Evolutionary conservation across 345 rosid species (phyloP).

Genomic region (Pistacia vera): DNA sequence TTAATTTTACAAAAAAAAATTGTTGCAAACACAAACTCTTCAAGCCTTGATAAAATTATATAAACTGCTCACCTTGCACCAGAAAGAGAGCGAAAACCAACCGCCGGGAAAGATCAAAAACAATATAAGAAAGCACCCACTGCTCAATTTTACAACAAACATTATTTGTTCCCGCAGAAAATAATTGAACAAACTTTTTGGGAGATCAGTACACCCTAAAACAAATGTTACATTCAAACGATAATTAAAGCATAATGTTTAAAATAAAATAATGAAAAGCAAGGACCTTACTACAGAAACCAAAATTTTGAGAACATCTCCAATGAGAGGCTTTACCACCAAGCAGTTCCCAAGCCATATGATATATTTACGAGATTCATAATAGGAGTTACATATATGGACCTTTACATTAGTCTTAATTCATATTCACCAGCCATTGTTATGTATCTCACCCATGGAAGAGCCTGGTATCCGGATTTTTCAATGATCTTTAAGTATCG

Average conservation of each 20-base stretch:
- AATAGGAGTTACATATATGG: neutral
- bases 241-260: neutral
- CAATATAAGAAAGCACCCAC: neutral
- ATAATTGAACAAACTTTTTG: neutral
- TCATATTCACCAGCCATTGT: conserved; percentile 67
- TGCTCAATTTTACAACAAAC: conserved; percentile 11
- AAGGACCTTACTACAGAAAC: neutral
- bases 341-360: conserved; percentile 9
- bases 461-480: conserved; percentile 60
- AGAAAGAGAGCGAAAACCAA: too few relatives aligned
- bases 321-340: conserved; percentile 1
- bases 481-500: conserved; percentile 61
- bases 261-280: neutral
- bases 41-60: too few relatives aligned
- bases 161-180: conserved; percentile 14
- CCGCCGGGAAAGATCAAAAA: neutral
- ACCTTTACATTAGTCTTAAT: conserved; percentile 44
- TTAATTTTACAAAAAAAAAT: too few relatives aligned
- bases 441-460: conserved; percentile 68
- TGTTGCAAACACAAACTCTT: too few relatives aligned
- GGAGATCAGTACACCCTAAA: neutral
- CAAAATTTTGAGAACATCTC: conserved; percentile 18
- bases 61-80: too few relatives aligned
- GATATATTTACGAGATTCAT: conserved; percentile 13
- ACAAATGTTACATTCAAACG: conserved; percentile 9